These are phyloP conservation scores for Populus pruinosa DNA, from an alignment of 345 rosid species.

Conservation along the genomic window DNA sequence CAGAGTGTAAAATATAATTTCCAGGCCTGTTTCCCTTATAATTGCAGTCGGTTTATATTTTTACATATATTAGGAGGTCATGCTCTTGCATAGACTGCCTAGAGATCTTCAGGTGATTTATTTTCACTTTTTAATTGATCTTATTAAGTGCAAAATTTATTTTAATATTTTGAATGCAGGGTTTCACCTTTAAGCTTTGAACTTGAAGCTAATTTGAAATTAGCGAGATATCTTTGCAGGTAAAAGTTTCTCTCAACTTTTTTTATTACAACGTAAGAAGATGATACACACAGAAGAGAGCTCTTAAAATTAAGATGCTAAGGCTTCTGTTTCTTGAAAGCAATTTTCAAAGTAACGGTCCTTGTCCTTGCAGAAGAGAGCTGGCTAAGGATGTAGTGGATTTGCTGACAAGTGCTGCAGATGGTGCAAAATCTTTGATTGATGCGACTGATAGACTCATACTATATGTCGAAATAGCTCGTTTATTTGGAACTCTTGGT, in stretches of 20 bases:
- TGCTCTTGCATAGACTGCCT: not conserved
- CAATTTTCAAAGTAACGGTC: conserved; percentile 1
- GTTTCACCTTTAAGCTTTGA: conserved; percentile 98
- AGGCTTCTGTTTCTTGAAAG: not conserved
- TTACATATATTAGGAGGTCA: not conserved
- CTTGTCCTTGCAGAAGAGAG: conserved; percentile 60
- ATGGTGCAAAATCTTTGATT: conserved; percentile 92
- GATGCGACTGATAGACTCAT: conserved; percentile 91
- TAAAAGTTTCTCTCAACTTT: conserved; percentile 14
- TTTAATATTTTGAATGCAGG: conserved; percentile 42
- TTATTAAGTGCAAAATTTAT: conserved; percentile 12
- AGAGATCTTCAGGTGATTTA: not conserved
- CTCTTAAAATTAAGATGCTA: not conserved
- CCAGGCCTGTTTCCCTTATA: not conserved
- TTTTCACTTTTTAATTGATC: not conserved
- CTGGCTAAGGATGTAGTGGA: conserved; percentile 90
- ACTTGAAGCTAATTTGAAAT: conserved; percentile 87
- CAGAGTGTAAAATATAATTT: not conserved
- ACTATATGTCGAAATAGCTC: conserved; percentile 87
- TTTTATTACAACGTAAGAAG: not conserved
- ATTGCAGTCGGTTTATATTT: not conserved
- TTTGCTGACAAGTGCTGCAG: conserved; percentile 83
- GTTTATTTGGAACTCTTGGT: conserved; percentile 84
- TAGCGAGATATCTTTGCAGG: conserved; percentile 99
- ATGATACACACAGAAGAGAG: not conserved